Evolutionary conservation across 176 grass and related monocot genomes (phyloP).

Genomic region (Alopecurus myosuroides): DNA sequence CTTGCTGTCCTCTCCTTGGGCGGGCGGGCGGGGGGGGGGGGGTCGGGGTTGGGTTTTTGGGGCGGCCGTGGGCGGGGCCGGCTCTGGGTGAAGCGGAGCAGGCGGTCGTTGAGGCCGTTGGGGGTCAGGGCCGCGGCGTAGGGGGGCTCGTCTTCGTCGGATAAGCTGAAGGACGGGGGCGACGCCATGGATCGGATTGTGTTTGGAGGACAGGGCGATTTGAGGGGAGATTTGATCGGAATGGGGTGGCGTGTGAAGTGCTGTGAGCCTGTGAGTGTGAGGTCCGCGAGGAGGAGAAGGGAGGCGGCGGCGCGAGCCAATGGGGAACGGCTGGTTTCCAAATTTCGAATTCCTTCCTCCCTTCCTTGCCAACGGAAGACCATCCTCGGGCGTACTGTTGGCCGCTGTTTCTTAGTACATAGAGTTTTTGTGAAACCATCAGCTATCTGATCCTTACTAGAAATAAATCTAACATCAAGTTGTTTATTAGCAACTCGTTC

Average conservation of each 20-base stretch:
- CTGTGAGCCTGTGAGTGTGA: neutral
- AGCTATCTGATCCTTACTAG: no score
- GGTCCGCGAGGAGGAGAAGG: neutral
- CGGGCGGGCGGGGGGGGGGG: neutral
- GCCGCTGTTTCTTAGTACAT: no score
- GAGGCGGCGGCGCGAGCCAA: neutral
- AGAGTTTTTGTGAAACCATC: no score
- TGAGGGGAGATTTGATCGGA: neutral
- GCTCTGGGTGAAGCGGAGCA: conserved; percentile 46
- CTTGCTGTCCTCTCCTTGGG: conserved; percentile 20
- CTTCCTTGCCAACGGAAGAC: neutral
- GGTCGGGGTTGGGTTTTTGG: conserved; percentile 37
- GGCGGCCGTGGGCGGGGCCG: neutral
- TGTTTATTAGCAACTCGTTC: no score
- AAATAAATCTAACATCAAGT: no score
- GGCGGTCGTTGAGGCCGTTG: conserved; percentile 80
- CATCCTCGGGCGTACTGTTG: no score
- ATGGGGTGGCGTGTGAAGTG: neutral
- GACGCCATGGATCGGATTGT: neutral
- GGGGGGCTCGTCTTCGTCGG: neutral
- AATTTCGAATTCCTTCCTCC: neutral
- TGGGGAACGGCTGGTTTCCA: neutral
- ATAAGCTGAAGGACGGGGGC: neutral
- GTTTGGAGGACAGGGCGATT: neutral
- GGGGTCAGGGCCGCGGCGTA: conserved; percentile 40